phyloP scores from a whole-genome alignment of 2,329 filamentous ascomycete genomes.

The Trichoderma cornu-damae region DNA sequence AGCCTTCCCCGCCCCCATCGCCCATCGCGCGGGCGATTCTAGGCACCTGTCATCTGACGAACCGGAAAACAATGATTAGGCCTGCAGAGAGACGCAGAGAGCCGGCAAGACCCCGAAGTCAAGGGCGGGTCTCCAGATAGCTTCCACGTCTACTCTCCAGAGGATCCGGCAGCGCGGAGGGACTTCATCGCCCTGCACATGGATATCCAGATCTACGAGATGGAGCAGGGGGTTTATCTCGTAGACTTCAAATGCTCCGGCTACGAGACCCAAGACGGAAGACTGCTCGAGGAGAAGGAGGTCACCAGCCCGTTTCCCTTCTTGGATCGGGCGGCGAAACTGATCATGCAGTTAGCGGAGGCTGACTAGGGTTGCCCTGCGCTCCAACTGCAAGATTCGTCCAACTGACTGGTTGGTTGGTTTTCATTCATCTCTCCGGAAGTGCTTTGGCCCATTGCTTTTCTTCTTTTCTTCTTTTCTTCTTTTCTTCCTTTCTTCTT shows the following conservation, averaged over 20 bases:
- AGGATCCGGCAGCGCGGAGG: conserved; percentile 37
- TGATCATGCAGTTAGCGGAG: conserved; percentile 90
- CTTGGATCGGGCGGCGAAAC: conserved; percentile 82
- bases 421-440: background rate
- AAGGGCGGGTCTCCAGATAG: conserved; percentile 30
- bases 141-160: conserved; percentile 38
- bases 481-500: background rate
- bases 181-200: conserved; percentile 88
- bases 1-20: background rate
- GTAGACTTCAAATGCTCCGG: conserved; percentile 99
- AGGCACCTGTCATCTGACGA: background rate
- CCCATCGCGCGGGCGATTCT: background rate
- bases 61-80: background rate
- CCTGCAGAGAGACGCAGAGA: conserved; percentile 8
- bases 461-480: background rate
- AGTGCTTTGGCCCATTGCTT: background rate
- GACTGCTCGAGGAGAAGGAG: conserved; percentile 82
- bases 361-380: conserved; percentile 48
- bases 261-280: conserved; percentile 76
- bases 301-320: conserved; percentile 94
- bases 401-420: background rate
- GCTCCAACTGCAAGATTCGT: background rate
- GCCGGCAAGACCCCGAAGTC: conserved; percentile 17
- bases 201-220: conserved; percentile 92
- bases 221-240: conserved; percentile 87